Percentiles rank a stretch among this genome's conserved stretches.
Conservation (phyloP, 805 yeast genomes). For the Wickerhamomyces bisporus region DNA sequence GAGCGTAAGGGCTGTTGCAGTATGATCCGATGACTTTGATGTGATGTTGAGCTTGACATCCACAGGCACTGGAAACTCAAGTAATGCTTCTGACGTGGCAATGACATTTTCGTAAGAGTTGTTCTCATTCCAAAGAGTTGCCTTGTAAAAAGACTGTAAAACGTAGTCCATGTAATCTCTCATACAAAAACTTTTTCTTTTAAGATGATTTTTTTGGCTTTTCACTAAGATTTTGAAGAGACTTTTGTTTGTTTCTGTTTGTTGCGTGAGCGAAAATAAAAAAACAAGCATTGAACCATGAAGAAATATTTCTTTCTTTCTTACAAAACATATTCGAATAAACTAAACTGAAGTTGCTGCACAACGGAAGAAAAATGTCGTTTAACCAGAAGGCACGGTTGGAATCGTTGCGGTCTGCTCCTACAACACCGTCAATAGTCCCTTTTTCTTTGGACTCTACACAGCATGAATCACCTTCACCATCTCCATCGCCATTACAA, state of each 20-base stretch:
- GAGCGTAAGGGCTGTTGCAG: constrained; percentile 69
- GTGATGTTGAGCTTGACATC: constrained; percentile 64
- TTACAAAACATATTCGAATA: too few relatives aligned
- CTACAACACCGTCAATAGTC: neutral
- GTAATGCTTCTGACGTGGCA: constrained; percentile 59
- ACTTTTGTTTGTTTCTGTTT: neutral
- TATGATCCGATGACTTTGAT: constrained; percentile 60
- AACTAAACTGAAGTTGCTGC: too few relatives aligned
- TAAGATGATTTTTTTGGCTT: too few relatives aligned
- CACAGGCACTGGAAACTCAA: constrained; percentile 69
- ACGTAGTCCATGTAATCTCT: constrained; percentile 80
- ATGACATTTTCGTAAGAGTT: constrained; percentile 72
- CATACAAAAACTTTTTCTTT: constrained; percentile 8
- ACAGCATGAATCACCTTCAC: too few relatives aligned
- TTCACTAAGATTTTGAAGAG: neutral
- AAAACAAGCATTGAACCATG: too few relatives aligned
- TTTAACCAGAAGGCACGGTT: too few relatives aligned
- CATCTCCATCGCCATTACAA: neutral
- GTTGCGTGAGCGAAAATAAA: too few relatives aligned
- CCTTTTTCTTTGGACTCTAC: neutral
- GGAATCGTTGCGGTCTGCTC: neutral
- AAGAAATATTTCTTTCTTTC: too few relatives aligned
- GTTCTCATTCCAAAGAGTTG: constrained; percentile 76
- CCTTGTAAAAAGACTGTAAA: constrained; percentile 59
- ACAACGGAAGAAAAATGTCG: too few relatives aligned